A percentile compares a stretch with the other conserved stretches of the same genome.
phyloP scores from a whole-genome alignment of 371 early-diverging fungal species.

The Polyrhizophydium stewartii region DNA sequence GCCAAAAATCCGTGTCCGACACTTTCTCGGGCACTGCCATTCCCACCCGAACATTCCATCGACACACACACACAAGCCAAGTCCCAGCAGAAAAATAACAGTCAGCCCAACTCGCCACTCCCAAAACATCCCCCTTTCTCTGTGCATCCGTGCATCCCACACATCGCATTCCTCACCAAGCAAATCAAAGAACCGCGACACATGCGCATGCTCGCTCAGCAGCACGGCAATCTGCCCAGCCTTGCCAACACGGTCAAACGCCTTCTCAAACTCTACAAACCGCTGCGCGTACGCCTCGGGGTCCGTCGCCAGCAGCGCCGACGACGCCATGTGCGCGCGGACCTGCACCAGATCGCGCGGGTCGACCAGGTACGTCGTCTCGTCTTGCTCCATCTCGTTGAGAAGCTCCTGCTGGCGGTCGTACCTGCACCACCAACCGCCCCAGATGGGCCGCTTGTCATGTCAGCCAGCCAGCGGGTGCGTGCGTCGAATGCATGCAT shows the following conservation, averaged over 20 bases:
- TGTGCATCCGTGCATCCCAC: too few relatives aligned
- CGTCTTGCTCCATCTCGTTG: constrained; percentile 16
- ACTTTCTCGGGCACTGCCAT: constrained; percentile 25
- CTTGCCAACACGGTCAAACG: neutral
- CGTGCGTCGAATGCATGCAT: neutral
- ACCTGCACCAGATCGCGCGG: constrained; percentile 15
- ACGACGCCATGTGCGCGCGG: neutral
- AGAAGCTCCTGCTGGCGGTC: constrained; percentile 31
- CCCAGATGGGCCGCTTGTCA: too few relatives aligned
- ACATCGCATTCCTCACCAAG: constrained; percentile 11
- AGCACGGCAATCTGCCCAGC: constrained; percentile 6
- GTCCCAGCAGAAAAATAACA: too few relatives aligned
- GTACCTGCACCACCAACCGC: constrained; percentile 15
- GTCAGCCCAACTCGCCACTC: too few relatives aligned
- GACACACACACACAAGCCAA: too few relatives aligned
- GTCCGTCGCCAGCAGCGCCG: neutral
- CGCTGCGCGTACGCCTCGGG: constrained; percentile 11
- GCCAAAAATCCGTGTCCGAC: constrained; percentile 33
- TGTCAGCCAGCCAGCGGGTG: too few relatives aligned
- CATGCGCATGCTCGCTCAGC: neutral
- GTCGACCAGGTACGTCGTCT: constrained; percentile 21
- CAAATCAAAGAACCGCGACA: neutral
- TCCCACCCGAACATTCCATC: neutral
- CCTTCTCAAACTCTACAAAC: constrained; percentile 10
- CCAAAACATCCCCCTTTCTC: too few relatives aligned